Conservation (phyloP, 345 rosid species). For the Lepidium didymum region DNA sequence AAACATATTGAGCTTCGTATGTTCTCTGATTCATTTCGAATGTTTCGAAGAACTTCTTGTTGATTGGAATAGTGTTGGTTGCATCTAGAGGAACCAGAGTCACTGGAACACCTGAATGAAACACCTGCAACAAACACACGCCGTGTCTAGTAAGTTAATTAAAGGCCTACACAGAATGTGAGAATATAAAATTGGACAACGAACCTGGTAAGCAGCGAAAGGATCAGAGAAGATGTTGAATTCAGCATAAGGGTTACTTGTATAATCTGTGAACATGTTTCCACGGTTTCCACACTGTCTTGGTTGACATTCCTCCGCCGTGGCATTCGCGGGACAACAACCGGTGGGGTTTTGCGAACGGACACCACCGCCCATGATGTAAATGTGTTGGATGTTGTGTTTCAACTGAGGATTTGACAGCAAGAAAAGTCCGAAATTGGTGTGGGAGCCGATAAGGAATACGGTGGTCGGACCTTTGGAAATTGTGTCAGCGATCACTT, state of each 20-base stretch:
- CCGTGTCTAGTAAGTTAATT: background rate
- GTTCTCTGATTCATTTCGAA: constrained; percentile 58
- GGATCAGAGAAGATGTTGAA: constrained; percentile 84
- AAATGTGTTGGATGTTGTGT: constrained; percentile 68
- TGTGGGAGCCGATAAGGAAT: constrained; percentile 58
- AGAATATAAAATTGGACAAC: background rate
- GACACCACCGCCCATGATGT: constrained; percentile 89
- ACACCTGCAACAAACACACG: constrained; percentile 37
- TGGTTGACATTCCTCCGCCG: constrained; percentile 41
- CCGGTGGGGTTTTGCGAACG: constrained; percentile 56
- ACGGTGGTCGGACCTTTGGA: constrained; percentile 66
- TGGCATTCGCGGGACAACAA: constrained; percentile 50
- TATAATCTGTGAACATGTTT: constrained; percentile 58
- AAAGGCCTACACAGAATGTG: background rate
- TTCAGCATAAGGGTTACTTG: constrained; percentile 84
- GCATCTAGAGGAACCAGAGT: constrained; percentile 87
- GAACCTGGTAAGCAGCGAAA: constrained; percentile 84
- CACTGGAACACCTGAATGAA: constrained; percentile 83
- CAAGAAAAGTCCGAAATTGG: constrained; percentile 68
- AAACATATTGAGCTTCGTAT: constrained; percentile 74
- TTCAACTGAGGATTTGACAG: constrained; percentile 71
- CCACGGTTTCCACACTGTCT: constrained; percentile 64
- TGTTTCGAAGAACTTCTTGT: constrained; percentile 44
- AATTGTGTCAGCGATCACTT: constrained; percentile 59
- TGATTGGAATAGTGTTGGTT: constrained; percentile 72